These are phyloP conservation scores for Camillea tinctor DNA, from an alignment of 2,329 filamentous ascomycete genomes.

Conservation along the genomic window DNA sequence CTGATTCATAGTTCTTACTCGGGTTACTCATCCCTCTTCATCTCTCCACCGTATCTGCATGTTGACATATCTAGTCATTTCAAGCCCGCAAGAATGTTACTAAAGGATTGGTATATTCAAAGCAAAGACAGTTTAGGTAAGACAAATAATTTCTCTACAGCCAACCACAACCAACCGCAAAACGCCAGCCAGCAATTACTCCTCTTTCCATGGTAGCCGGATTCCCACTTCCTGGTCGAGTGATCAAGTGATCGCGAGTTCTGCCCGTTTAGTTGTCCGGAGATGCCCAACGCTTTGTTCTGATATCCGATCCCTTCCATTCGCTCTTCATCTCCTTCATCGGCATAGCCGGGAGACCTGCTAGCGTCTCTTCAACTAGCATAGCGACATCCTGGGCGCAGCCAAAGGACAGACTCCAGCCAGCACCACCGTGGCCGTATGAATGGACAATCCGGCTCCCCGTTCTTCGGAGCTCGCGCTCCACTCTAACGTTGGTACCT, in stretches of 20 bases:
- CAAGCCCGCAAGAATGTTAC: neutral
- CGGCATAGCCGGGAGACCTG: slow-evolving; percentile 27
- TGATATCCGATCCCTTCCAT: slow-evolving; percentile 21
- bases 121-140: neutral
- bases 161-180: neutral
- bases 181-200: neutral
- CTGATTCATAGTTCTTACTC: neutral
- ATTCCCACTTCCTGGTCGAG: neutral
- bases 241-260: neutral
- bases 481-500: slow-evolving; percentile 40
- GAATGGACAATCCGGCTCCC: slow-evolving; percentile 41
- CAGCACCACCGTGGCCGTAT: slow-evolving; percentile 45
- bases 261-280: neutral
- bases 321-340: slow-evolving; percentile 28
- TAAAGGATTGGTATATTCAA: neutral
- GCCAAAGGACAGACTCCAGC: slow-evolving; percentile 42
- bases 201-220: neutral
- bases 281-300: slow-evolving; percentile 3
- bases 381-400: slow-evolving; percentile 37
- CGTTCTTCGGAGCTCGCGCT: slow-evolving; percentile 37
- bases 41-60: neutral
- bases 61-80: neutral
- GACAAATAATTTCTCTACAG: neutral
- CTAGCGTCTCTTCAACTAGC: slow-evolving; percentile 37
- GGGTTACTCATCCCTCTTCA: neutral